Evolutionary conservation across 129 eudicot species (phyloP).

Genomic region (Erigeron canadensis): DNA sequence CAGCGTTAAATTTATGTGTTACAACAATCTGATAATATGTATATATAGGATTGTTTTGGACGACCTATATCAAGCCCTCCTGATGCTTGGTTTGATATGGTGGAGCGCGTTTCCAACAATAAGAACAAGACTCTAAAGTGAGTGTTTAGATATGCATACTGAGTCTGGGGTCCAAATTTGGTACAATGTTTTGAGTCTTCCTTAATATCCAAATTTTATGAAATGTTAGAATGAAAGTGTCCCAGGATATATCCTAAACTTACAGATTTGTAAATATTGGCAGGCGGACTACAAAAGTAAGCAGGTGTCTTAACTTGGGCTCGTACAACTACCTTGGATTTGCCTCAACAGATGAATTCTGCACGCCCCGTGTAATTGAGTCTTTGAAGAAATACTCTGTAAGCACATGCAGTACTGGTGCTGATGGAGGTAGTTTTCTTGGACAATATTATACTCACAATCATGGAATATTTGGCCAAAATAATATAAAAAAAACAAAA

Average conservation of each 20-base stretch:
- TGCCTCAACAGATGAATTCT: constrained; percentile 93
- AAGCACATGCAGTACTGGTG: constrained; percentile 91
- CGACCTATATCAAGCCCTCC: constrained; percentile 96
- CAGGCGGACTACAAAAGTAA: constrained; percentile 64
- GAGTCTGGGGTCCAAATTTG: neutral
- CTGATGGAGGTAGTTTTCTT: constrained; percentile 72
- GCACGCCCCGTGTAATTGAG: constrained; percentile 83
- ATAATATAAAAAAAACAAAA: neutral
- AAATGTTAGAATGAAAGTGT: no score
- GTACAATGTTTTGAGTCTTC: no score
- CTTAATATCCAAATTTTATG: no score
- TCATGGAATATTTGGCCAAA: neutral
- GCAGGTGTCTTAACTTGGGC: constrained; percentile 82
- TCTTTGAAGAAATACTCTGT: constrained; percentile 70
- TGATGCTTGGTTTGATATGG: constrained; percentile 99
- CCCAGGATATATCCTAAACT: constrained; percentile 36
- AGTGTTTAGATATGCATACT: constrained; percentile 24
- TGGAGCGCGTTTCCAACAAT: constrained; percentile 92
- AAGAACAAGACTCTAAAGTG: constrained; percentile 87
- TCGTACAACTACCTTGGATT: constrained; percentile 95
- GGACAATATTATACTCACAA: neutral
- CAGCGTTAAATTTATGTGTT: no score
- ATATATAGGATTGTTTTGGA: constrained; percentile 89
- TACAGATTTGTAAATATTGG: constrained; percentile 29
- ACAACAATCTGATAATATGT: no score